A percentile compares a stretch with the other conserved stretches of the same genome.
phyloP scores from a whole-genome alignment of 192 early-diverging fungal species.

The Coemansia sp. region DNA sequence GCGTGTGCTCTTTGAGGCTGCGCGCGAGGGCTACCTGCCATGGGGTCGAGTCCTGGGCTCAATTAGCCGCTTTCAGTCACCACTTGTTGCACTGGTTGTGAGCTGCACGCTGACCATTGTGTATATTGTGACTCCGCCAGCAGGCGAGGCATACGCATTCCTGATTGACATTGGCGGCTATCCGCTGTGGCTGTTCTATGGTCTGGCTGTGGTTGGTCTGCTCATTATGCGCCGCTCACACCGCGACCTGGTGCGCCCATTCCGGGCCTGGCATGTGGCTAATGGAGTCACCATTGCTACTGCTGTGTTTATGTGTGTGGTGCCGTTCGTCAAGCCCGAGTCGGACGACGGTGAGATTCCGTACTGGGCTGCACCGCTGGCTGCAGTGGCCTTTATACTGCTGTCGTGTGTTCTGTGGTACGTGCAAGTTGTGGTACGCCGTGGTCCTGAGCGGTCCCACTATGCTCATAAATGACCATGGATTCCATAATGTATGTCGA shows the following conservation, averaged over 20 bases:
- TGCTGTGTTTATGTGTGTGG: conserved; percentile 42
- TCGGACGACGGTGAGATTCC: conserved; percentile 19
- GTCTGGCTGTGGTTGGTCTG: conserved; percentile 57
- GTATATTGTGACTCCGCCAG: conserved; percentile 52
- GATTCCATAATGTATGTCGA: too few species aligned
- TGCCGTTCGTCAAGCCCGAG: conserved; percentile 32
- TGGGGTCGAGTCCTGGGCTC: conserved; percentile 35
- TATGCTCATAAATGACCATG: not conserved
- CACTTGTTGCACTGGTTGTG: conserved; percentile 27
- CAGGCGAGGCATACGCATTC: conserved; percentile 58
- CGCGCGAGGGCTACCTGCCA: conserved; percentile 58
- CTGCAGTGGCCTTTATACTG: conserved; percentile 38
- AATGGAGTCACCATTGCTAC: conserved; percentile 26
- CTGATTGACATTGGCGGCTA: conserved; percentile 58
- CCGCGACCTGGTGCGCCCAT: conserved; percentile 44
- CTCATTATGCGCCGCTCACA: conserved; percentile 50
- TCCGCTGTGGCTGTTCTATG: conserved; percentile 59
- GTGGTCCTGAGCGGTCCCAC: conserved; percentile 20
- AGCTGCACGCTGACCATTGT: conserved; percentile 20
- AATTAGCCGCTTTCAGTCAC: conserved; percentile 45
- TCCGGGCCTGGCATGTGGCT: conserved; percentile 43
- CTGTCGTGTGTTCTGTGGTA: conserved; percentile 47
- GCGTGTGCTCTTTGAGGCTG: conserved; percentile 56
- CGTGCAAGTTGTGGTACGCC: conserved; percentile 28
- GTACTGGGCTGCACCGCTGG: conserved; percentile 47